These are phyloP conservation scores for Colletotrichum sp. DNA, from an alignment of 2,329 filamentous ascomycete species.

Conservation along the genomic window DNA sequence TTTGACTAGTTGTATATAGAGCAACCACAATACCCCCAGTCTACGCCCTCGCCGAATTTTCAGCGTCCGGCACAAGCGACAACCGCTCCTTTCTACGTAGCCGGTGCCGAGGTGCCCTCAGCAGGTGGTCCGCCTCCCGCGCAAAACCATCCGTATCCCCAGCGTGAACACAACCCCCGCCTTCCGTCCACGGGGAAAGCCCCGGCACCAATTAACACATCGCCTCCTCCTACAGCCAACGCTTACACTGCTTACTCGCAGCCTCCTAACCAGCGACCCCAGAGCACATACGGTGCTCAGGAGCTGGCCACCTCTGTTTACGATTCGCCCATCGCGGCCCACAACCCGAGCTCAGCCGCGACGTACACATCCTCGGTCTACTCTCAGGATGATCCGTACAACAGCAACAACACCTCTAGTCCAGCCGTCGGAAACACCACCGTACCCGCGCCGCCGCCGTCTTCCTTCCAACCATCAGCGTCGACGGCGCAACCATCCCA, in stretches of 20 bases:
- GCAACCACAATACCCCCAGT: constrained; percentile 51
- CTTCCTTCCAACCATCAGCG: constrained; percentile 20
- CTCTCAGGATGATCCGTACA: constrained; percentile 56
- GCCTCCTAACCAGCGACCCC: constrained; percentile 59
- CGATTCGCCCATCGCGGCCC: constrained; percentile 71
- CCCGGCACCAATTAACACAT: constrained; percentile 56
- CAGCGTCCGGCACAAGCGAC: constrained; percentile 55
- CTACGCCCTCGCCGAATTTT: constrained; percentile 59
- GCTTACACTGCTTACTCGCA: constrained; percentile 55
- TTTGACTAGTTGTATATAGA: constrained; percentile 38
- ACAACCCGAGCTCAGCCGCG: constrained; percentile 49
- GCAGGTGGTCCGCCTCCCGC: constrained; percentile 33
- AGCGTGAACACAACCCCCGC: constrained; percentile 54
- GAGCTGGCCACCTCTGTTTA: constrained; percentile 81
- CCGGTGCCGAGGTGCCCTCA: constrained; percentile 60
- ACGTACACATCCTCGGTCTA: constrained; percentile 54
- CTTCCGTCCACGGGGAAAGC: constrained; percentile 52
- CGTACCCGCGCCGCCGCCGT: constrained; percentile 30
- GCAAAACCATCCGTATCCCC: constrained; percentile 55
- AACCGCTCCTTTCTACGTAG: constrained; percentile 70
- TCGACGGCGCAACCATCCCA: constrained; percentile 18
- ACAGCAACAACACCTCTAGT: constrained; percentile 41
- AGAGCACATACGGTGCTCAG: constrained; percentile 75
- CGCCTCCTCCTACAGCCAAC: constrained; percentile 53
- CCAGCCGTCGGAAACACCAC: constrained; percentile 31